phyloP scores from a whole-genome alignment of 2,329 filamentous ascomycete species.

The Ophiocordyceps camponoti-leonardi region DNA sequence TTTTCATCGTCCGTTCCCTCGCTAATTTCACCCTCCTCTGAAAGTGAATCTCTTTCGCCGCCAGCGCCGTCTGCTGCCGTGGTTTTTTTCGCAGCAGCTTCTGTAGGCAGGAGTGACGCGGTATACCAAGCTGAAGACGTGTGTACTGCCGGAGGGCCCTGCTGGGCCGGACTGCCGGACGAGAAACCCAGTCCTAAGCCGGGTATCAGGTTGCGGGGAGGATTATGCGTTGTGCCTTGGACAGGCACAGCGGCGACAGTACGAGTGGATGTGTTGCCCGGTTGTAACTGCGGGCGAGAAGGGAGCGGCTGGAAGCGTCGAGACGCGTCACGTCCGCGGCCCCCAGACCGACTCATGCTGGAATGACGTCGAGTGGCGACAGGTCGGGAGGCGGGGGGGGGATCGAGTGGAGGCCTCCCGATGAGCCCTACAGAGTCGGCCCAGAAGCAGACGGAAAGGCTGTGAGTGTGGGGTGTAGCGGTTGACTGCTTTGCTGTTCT shows the following conservation, averaged over 20 bases:
- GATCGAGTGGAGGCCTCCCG: neutral
- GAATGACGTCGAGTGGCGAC: no score
- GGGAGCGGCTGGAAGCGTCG: neutral
- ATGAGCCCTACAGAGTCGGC: neutral
- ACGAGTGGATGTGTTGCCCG: neutral
- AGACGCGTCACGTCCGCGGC: neutral
- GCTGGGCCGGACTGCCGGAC: slow-evolving; percentile 4
- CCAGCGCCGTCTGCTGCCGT: slow-evolving; percentile 2
- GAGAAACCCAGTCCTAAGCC: slow-evolving; percentile 15
- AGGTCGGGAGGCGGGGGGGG: no score
- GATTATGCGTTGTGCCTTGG: neutral
- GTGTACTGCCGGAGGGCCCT: slow-evolving; percentile 4
- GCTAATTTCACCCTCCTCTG: slow-evolving; percentile 63
- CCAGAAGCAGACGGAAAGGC: neutral
- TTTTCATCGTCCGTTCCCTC: slow-evolving; percentile 45
- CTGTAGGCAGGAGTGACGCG: neutral
- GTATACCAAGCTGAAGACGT: neutral
- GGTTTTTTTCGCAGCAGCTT: neutral
- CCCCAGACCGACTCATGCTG: neutral
- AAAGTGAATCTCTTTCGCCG: slow-evolving; percentile 5
- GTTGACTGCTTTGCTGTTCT: neutral
- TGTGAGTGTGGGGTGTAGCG: neutral
- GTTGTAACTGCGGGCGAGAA: neutral
- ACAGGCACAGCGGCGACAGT: neutral
- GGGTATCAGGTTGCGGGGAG: slow-evolving; percentile 12